Conservation (phyloP, 2,329 filamentous ascomycete genomes). For the Colletotrichum gloeosporioides region DNA sequence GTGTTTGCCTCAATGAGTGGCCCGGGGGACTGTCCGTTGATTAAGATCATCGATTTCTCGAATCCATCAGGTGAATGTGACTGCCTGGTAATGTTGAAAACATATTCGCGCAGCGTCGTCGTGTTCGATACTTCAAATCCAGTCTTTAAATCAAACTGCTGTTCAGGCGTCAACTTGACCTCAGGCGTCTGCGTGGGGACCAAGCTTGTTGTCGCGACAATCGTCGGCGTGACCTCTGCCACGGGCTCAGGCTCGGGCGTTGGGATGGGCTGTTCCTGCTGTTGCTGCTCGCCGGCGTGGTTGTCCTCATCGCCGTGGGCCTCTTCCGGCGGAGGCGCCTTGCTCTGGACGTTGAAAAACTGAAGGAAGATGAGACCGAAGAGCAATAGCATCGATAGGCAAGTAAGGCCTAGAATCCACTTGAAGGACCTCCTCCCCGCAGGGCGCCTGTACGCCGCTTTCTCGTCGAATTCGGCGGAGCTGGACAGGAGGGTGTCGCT, state of each 20-base stretch:
- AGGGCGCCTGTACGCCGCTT: neutral
- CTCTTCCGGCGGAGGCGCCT: neutral
- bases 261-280: neutral
- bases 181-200: constrained; percentile 4
- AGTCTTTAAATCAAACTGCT: constrained; percentile 10
- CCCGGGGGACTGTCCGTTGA: constrained; percentile 72
- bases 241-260: neutral
- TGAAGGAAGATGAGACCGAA: constrained; percentile 18
- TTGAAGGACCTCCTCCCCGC: constrained; percentile 7
- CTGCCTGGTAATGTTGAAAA: constrained; percentile 57
- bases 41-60: constrained; percentile 56
- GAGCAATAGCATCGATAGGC: constrained; percentile 8
- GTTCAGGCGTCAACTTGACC: constrained; percentile 1
- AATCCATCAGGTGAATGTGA: constrained; percentile 62
- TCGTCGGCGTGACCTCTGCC: neutral
- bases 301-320: neutral
- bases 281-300: neutral
- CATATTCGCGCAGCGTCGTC: constrained; percentile 51
- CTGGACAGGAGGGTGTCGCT: constrained; percentile 2
- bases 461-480: neutral
- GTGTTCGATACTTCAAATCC: neutral
- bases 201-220: neutral
- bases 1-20: constrained; percentile 60
- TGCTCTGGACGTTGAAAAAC: constrained; percentile 12
- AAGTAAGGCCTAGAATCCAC: constrained; percentile 16